Conservation (phyloP, 805 yeast genomes). For the Teunomyces stri region DNA sequence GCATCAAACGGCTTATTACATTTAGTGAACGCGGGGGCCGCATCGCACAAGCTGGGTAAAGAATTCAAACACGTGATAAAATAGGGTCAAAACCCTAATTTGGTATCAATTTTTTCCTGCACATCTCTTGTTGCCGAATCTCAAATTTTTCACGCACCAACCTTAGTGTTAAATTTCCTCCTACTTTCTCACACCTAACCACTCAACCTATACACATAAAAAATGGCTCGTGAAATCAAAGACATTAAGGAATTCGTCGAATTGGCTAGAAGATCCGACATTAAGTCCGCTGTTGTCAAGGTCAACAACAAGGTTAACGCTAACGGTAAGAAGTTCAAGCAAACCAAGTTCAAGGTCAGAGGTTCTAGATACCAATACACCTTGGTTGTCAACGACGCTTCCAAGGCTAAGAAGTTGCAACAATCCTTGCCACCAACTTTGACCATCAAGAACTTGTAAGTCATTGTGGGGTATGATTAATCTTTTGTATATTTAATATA, state of each 20-base stretch:
- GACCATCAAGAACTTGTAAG: slow-evolving; percentile 56
- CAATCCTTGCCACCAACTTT: slow-evolving; percentile 96
- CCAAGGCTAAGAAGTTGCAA: slow-evolving; percentile 95
- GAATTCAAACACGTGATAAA: neutral
- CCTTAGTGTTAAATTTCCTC: neutral
- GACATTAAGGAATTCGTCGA: slow-evolving; percentile 97
- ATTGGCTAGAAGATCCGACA: slow-evolving; percentile 94
- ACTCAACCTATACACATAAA: slow-evolving; percentile 1
- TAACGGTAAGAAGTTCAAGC: slow-evolving; percentile 81
- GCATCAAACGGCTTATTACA: slow-evolving; percentile 70
- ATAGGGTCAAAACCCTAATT: slow-evolving; percentile 1
- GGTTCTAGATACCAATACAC: slow-evolving; percentile 95
- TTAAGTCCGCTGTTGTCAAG: slow-evolving; percentile 90
- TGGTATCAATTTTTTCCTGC: neutral
- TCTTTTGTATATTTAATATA: slow-evolving; percentile 12
- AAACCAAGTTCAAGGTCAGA: slow-evolving; percentile 99
- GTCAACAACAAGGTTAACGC: slow-evolving; percentile 81
- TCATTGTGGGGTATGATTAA: slow-evolving; percentile 10
- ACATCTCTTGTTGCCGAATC: neutral
- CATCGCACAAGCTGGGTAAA: too few species aligned
- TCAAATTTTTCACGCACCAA: slow-evolving; percentile 13
- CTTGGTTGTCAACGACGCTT: slow-evolving; percentile 89
- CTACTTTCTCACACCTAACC: slow-evolving; percentile 4
- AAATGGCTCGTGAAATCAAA: slow-evolving; percentile 61
- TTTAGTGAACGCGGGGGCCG: slow-evolving; percentile 28